Evolutionary conservation across 2,329 filamentous ascomycete species (phyloP).

Genomic region (Cordyceps tenuipes): DNA sequence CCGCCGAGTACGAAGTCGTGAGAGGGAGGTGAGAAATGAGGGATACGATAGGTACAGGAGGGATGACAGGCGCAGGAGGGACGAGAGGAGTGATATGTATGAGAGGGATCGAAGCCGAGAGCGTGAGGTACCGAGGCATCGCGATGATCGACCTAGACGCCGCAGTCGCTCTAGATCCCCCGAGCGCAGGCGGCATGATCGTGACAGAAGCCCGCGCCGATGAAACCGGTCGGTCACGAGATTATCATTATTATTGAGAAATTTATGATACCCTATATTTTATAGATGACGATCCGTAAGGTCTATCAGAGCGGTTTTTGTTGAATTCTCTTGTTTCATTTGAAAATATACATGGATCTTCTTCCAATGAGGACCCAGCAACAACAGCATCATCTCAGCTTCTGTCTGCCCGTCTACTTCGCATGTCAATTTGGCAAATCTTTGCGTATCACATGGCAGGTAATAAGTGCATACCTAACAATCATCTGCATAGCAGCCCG

Average conservation of each 20-base stretch:
- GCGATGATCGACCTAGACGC: constrained; percentile 13
- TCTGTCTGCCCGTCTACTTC: too few species aligned
- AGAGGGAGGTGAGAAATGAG: not conserved
- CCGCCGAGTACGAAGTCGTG: constrained; percentile 17
- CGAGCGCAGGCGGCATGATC: not conserved
- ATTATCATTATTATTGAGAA: not conserved
- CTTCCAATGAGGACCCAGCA: too few species aligned
- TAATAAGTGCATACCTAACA: not conserved
- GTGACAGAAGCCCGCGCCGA: not conserved
- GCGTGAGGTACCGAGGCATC: constrained; percentile 4
- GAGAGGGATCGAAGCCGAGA: constrained; percentile 12
- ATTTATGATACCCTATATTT: not conserved
- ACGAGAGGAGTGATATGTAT: not conserved
- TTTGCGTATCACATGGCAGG: constrained; percentile 3
- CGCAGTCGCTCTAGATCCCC: constrained; percentile 12
- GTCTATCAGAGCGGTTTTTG: too few species aligned
- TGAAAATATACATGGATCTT: too few species aligned
- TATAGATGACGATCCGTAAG: not conserved
- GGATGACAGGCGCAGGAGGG: constrained; percentile 12
- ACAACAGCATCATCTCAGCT: too few species aligned
- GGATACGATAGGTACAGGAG: constrained; percentile 20
- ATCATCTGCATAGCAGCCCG: not conserved
- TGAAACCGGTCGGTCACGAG: not conserved
- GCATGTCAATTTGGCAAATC: too few species aligned
- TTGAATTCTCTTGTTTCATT: too few species aligned